Base-by-base conservation (phyloP, 345 rosid genomes). In the Melaleuca quinquenervia region DNA sequence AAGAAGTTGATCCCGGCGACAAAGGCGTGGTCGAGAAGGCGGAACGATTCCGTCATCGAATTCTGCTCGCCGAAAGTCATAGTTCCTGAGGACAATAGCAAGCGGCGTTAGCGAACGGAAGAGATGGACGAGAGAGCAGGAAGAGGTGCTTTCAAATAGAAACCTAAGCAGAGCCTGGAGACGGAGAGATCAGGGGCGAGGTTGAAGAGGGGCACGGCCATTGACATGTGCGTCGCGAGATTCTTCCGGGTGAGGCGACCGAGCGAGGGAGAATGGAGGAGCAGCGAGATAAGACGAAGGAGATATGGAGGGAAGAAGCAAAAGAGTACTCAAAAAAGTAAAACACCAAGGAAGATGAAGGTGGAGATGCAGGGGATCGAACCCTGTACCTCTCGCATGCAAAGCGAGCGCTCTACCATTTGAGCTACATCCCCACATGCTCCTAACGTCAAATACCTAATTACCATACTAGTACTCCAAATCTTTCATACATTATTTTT, bases 1-100 rank as follows among this genome's bases (percentile, higher is more conserved):
- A 94, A 94, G 91, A 94, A 94, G 87, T 92, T 94, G 90, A 94
- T 90, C 86, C 94, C 94, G 78, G 92, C 88, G 51, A 85, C 85
- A 86, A 91, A 90, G 84, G 94, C 92, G 83, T 86, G 90, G 83
- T 94, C 93, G 84, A 94, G 93, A 84, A 94, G 94, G 85, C 90
- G 91, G 86, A 92, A 92, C 76, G 95, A 92, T 82, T 91, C 91
- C 11, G 88, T 49, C 88, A 87, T 56, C 20, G 92, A 88, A 87
- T 91, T 93, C 85, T 94, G 95, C 88, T 92, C 93, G 41, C 96
- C 95, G 53, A 94, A 93, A 8, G 95, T 92, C 96, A 94, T 92
- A 12, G 94, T 93, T 87, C 94, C 96, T 93, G 91, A 18, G 44
- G 36, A 75, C n/a, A 50, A 21, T 4, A 11, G 84, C 53, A 12